A percentile compares a stretch with the other conserved stretches of the same genome.
phyloP scores from a whole-genome alignment of 192 early-diverging fungal genomes.

The Coemansia sp. region DNA sequence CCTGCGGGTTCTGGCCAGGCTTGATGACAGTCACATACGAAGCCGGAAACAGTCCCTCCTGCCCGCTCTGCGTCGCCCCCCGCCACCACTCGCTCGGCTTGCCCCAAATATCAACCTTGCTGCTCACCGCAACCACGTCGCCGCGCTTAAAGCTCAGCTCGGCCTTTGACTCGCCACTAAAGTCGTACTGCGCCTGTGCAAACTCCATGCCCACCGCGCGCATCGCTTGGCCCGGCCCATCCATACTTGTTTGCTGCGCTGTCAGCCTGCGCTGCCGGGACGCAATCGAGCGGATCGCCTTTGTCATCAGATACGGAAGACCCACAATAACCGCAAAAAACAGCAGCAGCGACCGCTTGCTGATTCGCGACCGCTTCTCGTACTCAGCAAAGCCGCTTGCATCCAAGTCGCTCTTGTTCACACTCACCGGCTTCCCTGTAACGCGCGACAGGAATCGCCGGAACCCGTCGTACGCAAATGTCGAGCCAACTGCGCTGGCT shows the following conservation, averaged over 20 bases:
- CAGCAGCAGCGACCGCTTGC: constrained; percentile 73
- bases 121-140: constrained; percentile 86
- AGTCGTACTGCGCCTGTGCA: constrained; percentile 88
- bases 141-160: constrained; percentile 85
- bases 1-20: constrained; percentile 64
- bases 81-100: constrained; percentile 88
- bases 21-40: constrained; percentile 86
- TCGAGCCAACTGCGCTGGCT: constrained; percentile 77
- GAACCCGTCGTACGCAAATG: constrained; percentile 72
- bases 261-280: constrained; percentile 49
- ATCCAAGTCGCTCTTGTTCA: constrained; percentile 72
- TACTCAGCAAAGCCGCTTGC: constrained; percentile 74
- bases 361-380: constrained; percentile 62
- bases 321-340: constrained; percentile 87
- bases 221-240: constrained; percentile 34
- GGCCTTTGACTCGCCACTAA: constrained; percentile 65
- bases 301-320: constrained; percentile 90
- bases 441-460: constrained; percentile 66
- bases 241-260: constrained; percentile 25
- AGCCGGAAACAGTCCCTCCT: constrained; percentile 86
- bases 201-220: constrained; percentile 71
- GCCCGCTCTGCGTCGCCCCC: constrained; percentile 77
- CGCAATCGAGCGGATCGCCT: constrained; percentile 75
- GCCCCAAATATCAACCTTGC: constrained; percentile 76
- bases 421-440: constrained; percentile 65